phyloP scores from a whole-genome alignment of 352 stramenopile species.

The Globisporangium sylvaticum region DNA sequence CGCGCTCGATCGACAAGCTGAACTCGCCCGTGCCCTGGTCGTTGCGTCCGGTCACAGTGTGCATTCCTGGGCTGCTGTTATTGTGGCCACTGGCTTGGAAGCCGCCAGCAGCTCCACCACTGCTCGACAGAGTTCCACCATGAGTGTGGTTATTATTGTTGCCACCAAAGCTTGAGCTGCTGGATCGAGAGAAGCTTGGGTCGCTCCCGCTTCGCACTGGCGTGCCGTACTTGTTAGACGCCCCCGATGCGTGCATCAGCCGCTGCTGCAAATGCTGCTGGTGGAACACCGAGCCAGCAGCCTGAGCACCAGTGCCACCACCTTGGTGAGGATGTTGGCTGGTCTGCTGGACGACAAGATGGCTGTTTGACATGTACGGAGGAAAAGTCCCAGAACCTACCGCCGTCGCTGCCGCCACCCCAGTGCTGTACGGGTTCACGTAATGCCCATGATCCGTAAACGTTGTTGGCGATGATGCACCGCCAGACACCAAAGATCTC shows the following conservation, averaged over 20 bases:
- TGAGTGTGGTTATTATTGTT: constrained; percentile 12
- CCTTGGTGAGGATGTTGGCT: constrained; percentile 1
- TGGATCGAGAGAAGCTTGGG: constrained; percentile 14
- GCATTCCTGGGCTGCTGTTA: constrained; percentile 17
- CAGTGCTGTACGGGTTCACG: constrained; percentile 14
- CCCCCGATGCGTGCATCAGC: not conserved
- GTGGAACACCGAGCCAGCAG: not conserved
- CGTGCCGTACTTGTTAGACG: not conserved
- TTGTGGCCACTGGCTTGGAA: constrained; percentile 11
- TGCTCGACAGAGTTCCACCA: not conserved
- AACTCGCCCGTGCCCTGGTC: constrained; percentile 72
- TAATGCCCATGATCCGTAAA: not conserved
- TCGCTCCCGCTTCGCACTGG: constrained; percentile 22
- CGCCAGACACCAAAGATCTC: not conserved
- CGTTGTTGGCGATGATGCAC: not conserved
- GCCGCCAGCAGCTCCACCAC: not conserved
- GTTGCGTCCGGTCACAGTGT: constrained; percentile 34
- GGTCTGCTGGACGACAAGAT: constrained; percentile 20
- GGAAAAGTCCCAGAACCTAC: constrained; percentile 1
- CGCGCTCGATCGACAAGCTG: constrained; percentile 69
- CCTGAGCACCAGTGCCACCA: not conserved
- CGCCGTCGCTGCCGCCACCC: not conserved
- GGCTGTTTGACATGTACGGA: constrained; percentile 17
- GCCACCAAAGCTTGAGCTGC: constrained; percentile 15
- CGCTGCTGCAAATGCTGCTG: constrained; percentile 11